A percentile compares a stretch with the other conserved stretches of the same genome.
Conservation (phyloP, 306 rosid species). For the Sicyos baderoa region DNA sequence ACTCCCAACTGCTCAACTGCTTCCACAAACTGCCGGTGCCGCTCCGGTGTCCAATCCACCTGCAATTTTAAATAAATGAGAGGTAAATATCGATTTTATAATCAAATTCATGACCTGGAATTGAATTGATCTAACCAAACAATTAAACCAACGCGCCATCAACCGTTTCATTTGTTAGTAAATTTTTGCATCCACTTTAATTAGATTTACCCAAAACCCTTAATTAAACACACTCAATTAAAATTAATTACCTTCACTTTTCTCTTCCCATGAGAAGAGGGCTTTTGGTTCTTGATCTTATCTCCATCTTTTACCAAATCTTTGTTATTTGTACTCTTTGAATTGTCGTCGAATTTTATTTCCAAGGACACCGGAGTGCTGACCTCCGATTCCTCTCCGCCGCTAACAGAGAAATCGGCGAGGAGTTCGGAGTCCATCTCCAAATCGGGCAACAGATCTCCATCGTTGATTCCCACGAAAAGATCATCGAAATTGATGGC, state of each 20-base stretch:
- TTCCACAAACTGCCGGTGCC: conserved; percentile 79
- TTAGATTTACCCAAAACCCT: too few species aligned
- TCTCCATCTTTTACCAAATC: conserved; percentile 16
- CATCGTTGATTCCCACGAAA: conserved; percentile 50
- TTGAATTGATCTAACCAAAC: too few species aligned
- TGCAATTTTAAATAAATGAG: conserved; percentile 18
- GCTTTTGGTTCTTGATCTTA: conserved; percentile 39
- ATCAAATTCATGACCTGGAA: too few species aligned
- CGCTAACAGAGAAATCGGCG: conserved; percentile 42
- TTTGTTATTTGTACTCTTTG: background rate
- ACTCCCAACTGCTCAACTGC: conserved; percentile 95
- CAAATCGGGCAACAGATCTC: conserved; percentile 67
- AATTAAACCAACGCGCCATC: too few species aligned
- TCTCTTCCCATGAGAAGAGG: conserved; percentile 52
- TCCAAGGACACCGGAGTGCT: conserved; percentile 32
- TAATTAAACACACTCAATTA: background rate
- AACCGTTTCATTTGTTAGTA: too few species aligned
- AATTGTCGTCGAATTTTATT: conserved; percentile 13
- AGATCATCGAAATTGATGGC: conserved; percentile 70
- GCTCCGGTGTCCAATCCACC: conserved; percentile 99
- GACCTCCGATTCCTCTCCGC: too few species aligned
- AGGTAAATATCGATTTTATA: too few species aligned
- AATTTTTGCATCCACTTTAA: too few species aligned
- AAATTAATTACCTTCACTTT: conserved; percentile 55
- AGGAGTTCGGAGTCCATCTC: conserved; percentile 76